Conservation (phyloP, 2,329 filamentous ascomycete species). For the Coniochaeta ligniaria region DNA sequence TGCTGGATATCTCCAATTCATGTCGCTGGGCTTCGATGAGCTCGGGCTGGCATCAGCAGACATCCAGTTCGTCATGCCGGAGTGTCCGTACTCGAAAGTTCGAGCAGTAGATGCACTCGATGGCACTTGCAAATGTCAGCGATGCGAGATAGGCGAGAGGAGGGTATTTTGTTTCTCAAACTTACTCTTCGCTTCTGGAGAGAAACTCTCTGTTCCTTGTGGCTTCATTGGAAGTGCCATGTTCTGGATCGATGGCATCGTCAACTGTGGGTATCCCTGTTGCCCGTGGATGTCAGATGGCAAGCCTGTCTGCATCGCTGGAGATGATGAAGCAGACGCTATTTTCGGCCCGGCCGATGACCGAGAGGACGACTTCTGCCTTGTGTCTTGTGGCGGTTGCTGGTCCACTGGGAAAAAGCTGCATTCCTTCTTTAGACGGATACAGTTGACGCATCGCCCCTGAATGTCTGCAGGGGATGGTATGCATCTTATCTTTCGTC, state of each 20-base stretch:
- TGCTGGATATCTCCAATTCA: constrained; percentile 44
- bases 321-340: constrained; percentile 40
- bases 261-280: constrained; percentile 33
- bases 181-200: constrained; percentile 37
- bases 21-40: constrained; percentile 34
- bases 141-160: not conserved
- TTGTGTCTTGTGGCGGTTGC: constrained; percentile 42
- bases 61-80: constrained; percentile 35
- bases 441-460: constrained; percentile 84
- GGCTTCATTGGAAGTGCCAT: constrained; percentile 37
- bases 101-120: constrained; percentile 23
- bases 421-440: constrained; percentile 89
- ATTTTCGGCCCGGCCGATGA: constrained; percentile 30
- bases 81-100: constrained; percentile 30
- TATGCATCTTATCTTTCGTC: constrained; percentile 89
- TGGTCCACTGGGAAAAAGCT: constrained; percentile 88
- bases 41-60: constrained; percentile 31
- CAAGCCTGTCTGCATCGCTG: constrained; percentile 34
- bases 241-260: constrained; percentile 35
- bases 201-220: constrained; percentile 26
- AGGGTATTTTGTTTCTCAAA: constrained; percentile 3
- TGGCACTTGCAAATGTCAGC: constrained; percentile 21
- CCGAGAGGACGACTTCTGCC: constrained; percentile 32
- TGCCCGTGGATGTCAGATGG: constrained; percentile 31
- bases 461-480: constrained; percentile 64